Evolutionary conservation across 352 stramenopile species (phyloP), one percentile per base, ranked within the genome.

Genomic region (Paralagenidium karlingii): DNA sequence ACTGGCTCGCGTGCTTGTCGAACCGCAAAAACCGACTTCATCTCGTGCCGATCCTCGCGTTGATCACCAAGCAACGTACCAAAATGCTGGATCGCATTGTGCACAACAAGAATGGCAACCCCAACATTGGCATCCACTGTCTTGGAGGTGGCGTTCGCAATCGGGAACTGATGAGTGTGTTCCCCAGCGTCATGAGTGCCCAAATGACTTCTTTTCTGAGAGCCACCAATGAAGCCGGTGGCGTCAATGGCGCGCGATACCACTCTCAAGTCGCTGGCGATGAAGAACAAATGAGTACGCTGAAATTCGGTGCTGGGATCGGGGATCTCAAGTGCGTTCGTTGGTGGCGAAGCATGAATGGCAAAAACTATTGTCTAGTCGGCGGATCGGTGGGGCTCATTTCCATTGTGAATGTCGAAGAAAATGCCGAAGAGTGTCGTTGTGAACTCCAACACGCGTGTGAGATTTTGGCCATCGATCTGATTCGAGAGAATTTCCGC

Each of bases 201-300:
- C 76, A 83, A 36, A 89, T 92, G 78, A 71, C 75, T 26, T 83
- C 75, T 34, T 92, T 86, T 47, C 53, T 92, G 30, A 60, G 78
- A 22, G 73, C 76, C 8, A 85, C 74, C 8, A 89, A 89, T 47
- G 69, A 86, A 33, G 68, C 62, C 27, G 76, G 76, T 34, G 78
- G 78, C 0, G 57, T 85, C 9, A 89, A 92, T 42, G 78, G 73
- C 34, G 75, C 78, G 36, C 58, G 76, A 5, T 92, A 92, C 51
- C 63, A 82, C 42, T 89, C 75, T 10, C 69, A 82, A 31, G 76
- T 92, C 10, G 68, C 78, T 0, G 74, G 76, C 11, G 78, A 92
- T 30, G 55, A 86, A 24, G 59, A 82, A 45, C 73, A 90, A 51
- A 82, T 92, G 71, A 89, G 75, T 47, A 82, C 65, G 24, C 57